Evolutionary conservation across 331 rosid species (phyloP).

Genomic region (Telfairia occidentalis): DNA sequence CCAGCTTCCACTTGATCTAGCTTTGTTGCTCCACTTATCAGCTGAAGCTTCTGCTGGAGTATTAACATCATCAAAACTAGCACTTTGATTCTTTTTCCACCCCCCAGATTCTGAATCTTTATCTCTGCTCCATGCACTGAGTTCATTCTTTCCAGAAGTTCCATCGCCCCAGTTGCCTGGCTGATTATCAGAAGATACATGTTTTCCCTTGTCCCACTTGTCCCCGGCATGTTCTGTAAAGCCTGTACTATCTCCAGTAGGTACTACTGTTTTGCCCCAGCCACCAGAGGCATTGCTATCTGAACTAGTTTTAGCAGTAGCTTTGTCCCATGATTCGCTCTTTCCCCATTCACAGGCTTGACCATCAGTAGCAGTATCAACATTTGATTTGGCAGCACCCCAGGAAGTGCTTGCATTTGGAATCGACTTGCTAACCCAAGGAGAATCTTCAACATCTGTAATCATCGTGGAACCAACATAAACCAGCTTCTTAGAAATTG

Average conservation of each 20-base stretch:
- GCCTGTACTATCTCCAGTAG: conserved; percentile 10
- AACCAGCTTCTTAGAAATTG: not conserved
- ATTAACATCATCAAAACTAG: conserved; percentile 7
- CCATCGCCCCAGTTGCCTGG: conserved; percentile 17
- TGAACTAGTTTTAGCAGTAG: conserved; percentile 23
- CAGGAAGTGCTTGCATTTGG: conserved; percentile 46
- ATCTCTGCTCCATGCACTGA: conserved; percentile 25
- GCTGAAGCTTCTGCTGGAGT: conserved; percentile 15
- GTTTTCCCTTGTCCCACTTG: conserved; percentile 19
- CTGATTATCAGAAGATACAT: not conserved
- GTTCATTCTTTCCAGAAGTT: conserved; percentile 16
- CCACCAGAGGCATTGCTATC: conserved; percentile 14
- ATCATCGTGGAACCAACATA: conserved; percentile 8
- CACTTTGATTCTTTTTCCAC: conserved; percentile 17
- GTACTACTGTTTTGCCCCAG: conserved; percentile 19
- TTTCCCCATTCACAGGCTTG: conserved; percentile 42
- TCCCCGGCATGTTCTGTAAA: not conserved
- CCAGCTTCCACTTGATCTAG: conserved; percentile 1
- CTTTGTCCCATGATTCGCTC: conserved; percentile 29
- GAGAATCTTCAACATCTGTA: conserved; percentile 39
- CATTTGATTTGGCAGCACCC: conserved; percentile 40
- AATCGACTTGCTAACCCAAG: conserved; percentile 54
- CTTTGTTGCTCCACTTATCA: conserved; percentile 12
- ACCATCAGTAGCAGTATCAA: conserved; percentile 22
- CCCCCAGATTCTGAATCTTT: conserved; percentile 21